Conservation (phyloP, 164 flowering plant species). For the Vitis riparia region DNA sequence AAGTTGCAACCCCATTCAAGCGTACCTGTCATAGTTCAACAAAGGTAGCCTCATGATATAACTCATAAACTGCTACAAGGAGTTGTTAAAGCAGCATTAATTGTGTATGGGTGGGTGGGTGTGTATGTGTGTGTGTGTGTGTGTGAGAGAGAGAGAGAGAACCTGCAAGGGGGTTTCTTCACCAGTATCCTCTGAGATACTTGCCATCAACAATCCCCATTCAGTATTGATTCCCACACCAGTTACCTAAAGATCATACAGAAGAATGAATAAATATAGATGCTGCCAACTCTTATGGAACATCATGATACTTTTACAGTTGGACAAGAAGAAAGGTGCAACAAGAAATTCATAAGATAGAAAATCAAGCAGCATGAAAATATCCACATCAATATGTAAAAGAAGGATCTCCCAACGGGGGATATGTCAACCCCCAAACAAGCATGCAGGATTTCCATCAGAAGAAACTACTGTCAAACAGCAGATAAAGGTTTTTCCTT, state of each 20-base stretch:
- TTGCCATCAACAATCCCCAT: constrained; percentile 98
- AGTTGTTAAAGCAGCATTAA: not conserved
- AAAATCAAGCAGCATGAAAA: not conserved
- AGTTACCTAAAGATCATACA: constrained; percentile 59
- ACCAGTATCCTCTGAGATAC: constrained; percentile 93
- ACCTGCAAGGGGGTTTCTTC: constrained; percentile 99
- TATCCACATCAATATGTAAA: not conserved
- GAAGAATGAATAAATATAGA: constrained; percentile 4
- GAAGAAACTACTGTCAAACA: too few species aligned
- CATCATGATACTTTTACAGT: not conserved
- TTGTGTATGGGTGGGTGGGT: not conserved
- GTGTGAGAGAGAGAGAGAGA: not conserved
- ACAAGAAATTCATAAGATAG: not conserved
- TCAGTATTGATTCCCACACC: constrained; percentile 97
- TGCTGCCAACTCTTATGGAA: not conserved
- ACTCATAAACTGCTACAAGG: not conserved
- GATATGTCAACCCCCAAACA: not conserved
- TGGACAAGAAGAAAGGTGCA: not conserved
- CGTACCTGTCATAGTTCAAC: constrained; percentile 61
- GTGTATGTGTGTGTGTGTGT: not conserved
- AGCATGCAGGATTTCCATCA: not conserved
- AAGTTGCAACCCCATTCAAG: constrained; percentile 94
- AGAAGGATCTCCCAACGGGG: not conserved
- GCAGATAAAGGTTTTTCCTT: too few species aligned
- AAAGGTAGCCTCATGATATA: not conserved